Evolutionary conservation across 2,329 filamentous ascomycete genomes (phyloP).

Genomic region (Cladosporium sp.): DNA sequence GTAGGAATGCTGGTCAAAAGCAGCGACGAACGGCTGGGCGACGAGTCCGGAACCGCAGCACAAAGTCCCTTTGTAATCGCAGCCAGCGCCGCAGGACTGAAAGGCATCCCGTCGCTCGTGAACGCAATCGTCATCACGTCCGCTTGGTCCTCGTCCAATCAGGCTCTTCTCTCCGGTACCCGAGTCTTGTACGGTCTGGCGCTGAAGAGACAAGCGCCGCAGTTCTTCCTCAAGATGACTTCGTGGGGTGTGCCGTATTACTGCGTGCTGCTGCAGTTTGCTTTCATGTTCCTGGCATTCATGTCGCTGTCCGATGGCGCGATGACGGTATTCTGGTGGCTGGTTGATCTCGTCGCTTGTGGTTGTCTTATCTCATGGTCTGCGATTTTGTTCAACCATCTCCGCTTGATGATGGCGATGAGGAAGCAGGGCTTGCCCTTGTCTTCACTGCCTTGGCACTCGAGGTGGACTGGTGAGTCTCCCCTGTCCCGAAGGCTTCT

Average conservation of each 20-base stretch:
- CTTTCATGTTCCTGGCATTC: constrained; percentile 28
- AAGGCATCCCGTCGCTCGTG: constrained; percentile 58
- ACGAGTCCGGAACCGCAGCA: constrained; percentile 32
- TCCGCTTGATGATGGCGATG: constrained; percentile 24
- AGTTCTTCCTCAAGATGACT: constrained; percentile 41
- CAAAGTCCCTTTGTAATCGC: constrained; percentile 56
- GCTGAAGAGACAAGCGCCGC: constrained; percentile 61
- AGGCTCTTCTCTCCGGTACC: constrained; percentile 49
- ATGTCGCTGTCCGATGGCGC: constrained; percentile 40
- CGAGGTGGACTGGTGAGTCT: constrained; percentile 28
- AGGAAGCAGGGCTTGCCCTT: constrained; percentile 23
- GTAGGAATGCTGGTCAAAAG: constrained; percentile 37
- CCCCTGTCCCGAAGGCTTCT: neutral
- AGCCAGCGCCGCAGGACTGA: constrained; percentile 56
- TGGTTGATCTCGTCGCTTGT: constrained; percentile 58
- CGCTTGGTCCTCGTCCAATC: constrained; percentile 55
- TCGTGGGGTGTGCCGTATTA: constrained; percentile 24
- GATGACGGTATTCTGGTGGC: constrained; percentile 62
- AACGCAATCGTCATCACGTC: constrained; percentile 65
- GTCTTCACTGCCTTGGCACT: constrained; percentile 30
- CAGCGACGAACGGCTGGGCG: constrained; percentile 32
- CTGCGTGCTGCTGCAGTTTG: constrained; percentile 23
- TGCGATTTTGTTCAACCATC: constrained; percentile 22
- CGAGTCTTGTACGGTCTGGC: constrained; percentile 53
- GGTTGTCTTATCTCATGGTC: constrained; percentile 61